Base-by-base conservation (phyloP, 805 yeast genomes). In the Metschnikowia continentalis region DNA sequence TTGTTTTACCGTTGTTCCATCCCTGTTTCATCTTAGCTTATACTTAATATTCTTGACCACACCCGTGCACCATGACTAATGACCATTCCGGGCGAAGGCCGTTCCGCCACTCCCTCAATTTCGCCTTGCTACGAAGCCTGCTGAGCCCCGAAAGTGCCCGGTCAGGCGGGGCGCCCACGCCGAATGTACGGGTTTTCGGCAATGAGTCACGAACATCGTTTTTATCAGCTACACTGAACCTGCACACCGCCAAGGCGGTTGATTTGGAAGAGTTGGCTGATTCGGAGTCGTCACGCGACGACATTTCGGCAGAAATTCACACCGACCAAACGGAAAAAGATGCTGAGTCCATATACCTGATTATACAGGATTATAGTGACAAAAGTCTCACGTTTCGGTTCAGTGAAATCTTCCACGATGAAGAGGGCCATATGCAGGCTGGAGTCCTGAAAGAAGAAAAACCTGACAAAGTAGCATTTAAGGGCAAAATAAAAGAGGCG, bases 221-320 rank as follows among this genome's bases (percentile, higher is more conserved):
- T 14, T 33, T 37, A 5, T 50, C 46, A 42, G 32, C 44, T 5
- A 35, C 35, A 6, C 46, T 51, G 30, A 17, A 39, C 6, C 23
- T 47, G n/a, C 32, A 23, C 35, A 17, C 44, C 5, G 32, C 26
- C 7, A 47, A 42, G 32, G 46, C 49, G 26, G 50, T 63, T 32
- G 57, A 60, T 5, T 49, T 69, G 22, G 68, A 63, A 10, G 77
- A 72, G 41, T 71, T 73, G 56, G 77, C 77, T 15, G 78, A 73
- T 54, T 65, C 75, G 22, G 57, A 50, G n/a, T 57, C 66, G 1
- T 57, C 64, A 1, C 56, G 14, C 23, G 53, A 44, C 54, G 35
- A 23, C 36, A 19, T 17, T 26, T 32, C 47, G 6, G 15, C 32
- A 1, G 37, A 42, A 7, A 3, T 22, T 5, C 17, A 14, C 2